A percentile compares a stretch with the other conserved stretches of the same genome.
Conservation (phyloP, 2,329 filamentous ascomycete genomes). For the Botrytis fabae region DNA sequence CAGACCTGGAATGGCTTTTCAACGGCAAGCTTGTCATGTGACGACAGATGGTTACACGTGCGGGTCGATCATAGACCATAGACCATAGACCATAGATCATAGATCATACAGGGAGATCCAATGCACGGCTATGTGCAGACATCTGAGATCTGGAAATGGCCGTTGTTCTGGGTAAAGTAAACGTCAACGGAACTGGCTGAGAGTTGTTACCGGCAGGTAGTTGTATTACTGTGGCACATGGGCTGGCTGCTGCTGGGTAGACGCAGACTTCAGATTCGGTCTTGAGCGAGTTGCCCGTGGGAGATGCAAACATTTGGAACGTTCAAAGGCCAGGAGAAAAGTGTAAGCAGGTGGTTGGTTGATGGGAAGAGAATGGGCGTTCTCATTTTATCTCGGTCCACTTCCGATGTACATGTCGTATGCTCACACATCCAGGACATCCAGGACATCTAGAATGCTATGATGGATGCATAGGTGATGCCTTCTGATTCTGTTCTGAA, state of each 20-base stretch:
- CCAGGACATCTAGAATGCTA: neutral
- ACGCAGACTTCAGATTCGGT: neutral
- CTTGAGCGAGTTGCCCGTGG: neutral
- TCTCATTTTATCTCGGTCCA: neutral
- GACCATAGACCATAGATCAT: neutral
- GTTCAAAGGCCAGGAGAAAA: neutral
- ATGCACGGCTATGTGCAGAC: constrained; percentile 15
- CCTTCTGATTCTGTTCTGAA: neutral
- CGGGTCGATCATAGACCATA: neutral
- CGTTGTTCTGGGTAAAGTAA: constrained; percentile 14
- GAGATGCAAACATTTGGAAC: neutral
- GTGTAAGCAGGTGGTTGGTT: neutral
- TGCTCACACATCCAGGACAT: neutral
- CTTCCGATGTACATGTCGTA: neutral
- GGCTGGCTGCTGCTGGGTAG: neutral
- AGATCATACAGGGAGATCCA: constrained; percentile 1
- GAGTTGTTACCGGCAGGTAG: neutral
- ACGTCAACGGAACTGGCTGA: neutral
- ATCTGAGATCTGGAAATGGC: constrained; percentile 10
- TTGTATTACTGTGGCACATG: neutral
- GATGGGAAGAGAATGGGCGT: neutral
- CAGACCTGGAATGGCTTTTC: neutral
- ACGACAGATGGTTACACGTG: neutral
- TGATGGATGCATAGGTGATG: neutral
- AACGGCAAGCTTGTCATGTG: neutral